Evolutionary conservation across 306 rosid genomes (phyloP).

Genomic region (Notholithocarpus densiflorus): DNA sequence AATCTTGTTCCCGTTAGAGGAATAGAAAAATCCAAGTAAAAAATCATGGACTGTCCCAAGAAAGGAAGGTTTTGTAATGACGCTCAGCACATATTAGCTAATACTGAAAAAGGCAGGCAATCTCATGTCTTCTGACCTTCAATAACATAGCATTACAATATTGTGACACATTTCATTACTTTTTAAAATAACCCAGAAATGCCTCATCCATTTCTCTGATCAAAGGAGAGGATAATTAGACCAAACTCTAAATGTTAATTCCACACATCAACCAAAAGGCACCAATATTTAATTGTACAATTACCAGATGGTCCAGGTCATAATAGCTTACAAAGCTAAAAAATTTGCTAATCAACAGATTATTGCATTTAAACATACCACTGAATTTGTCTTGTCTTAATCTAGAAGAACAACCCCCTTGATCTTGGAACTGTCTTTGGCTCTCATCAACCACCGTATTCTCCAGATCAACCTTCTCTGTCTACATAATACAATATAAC

Average conservation of each 20-base stretch:
- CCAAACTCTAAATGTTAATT: constrained; percentile 3
- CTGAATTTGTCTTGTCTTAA: constrained; percentile 68
- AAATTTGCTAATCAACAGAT: background rate
- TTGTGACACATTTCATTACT: constrained; percentile 11
- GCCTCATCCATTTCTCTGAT: constrained; percentile 2
- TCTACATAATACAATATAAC: constrained; percentile 55
- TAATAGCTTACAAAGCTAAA: background rate
- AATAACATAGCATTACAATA: constrained; percentile 17
- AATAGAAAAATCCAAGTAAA: background rate
- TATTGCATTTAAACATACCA: constrained; percentile 51
- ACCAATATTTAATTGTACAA: background rate
- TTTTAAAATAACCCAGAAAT: constrained; percentile 23
- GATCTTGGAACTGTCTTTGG: constrained; percentile 80
- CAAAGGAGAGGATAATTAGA: background rate
- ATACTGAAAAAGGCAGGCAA: background rate
- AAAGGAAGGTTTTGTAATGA: background rate
- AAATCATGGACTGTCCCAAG: background rate
- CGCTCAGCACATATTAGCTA: background rate
- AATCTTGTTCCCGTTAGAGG: background rate
- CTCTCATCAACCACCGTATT: constrained; percentile 98
- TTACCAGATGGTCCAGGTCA: background rate
- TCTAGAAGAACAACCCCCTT: constrained; percentile 55
- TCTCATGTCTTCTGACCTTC: background rate
- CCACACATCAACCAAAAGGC: background rate
- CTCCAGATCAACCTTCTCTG: constrained; percentile 99